Evolutionary conservation across 495 filamentous ascomycete genomes (phyloP).

Genomic region (Aspergillus ostianus): DNA sequence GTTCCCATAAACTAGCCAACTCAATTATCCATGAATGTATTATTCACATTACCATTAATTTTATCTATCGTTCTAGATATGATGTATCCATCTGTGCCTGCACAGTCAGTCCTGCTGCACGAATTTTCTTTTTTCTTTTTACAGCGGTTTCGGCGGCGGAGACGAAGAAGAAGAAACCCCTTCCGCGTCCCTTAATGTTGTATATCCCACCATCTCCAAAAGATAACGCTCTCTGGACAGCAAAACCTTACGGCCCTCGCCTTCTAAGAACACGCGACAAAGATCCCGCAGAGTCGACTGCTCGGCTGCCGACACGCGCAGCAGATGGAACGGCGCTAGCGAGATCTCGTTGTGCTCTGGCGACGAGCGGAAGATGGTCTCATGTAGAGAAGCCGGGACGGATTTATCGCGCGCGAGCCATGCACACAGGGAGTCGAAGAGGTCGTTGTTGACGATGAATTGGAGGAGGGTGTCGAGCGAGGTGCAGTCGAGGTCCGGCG

Average conservation of each 20-base stretch:
- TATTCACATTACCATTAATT: not conserved
- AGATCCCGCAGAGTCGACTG: slow-evolving; percentile 21
- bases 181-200: not conserved
- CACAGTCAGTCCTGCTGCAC: not conserved
- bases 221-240: slow-evolving; percentile 43
- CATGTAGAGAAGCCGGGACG: slow-evolving; percentile 11
- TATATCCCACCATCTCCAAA: slow-evolving; percentile 35
- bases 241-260: slow-evolving; percentile 29
- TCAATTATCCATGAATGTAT: not conserved
- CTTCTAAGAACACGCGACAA: slow-evolving; percentile 28
- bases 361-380: slow-evolving; percentile 11
- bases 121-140: not conserved
- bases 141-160: not conserved
- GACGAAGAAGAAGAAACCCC: not conserved
- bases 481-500: slow-evolving; percentile 32
- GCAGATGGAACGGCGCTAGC: slow-evolving; percentile 18
- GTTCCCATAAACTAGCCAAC: too few species aligned
- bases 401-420: slow-evolving; percentile 29
- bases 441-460: slow-evolving; percentile 35
- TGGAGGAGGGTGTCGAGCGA: slow-evolving; percentile 31
- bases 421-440: slow-evolving; percentile 39
- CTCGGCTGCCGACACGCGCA: slow-evolving; percentile 11
- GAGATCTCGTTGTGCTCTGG: slow-evolving; percentile 20
- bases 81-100: not conserved
- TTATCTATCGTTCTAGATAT: not conserved